Conservation (phyloP, 495 filamentous ascomycete species). For the Daldinia grandis region DNA sequence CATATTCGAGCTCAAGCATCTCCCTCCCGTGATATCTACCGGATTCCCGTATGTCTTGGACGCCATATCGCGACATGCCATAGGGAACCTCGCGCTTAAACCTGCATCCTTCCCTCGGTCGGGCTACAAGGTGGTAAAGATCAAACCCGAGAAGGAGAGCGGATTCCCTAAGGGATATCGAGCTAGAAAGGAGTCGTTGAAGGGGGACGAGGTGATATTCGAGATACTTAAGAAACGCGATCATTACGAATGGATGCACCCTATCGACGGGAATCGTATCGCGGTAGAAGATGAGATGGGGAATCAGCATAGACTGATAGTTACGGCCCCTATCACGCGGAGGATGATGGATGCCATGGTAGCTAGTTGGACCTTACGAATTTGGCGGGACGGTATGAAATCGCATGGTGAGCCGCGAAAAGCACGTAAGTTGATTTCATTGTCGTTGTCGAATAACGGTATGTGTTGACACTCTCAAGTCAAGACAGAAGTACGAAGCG, state of each 20-base stretch:
- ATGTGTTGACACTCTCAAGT: slow-evolving; percentile 18
- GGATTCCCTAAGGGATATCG: slow-evolving; percentile 27
- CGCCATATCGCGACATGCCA: slow-evolving; percentile 23
- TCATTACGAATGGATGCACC: slow-evolving; percentile 42
- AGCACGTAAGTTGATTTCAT: slow-evolving; percentile 12
- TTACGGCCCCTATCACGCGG: slow-evolving; percentile 40
- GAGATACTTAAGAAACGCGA: slow-evolving; percentile 30
- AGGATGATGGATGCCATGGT: slow-evolving; percentile 45
- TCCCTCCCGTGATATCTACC: slow-evolving; percentile 21
- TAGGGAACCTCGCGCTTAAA: slow-evolving; percentile 40
- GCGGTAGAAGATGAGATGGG: slow-evolving; percentile 39
- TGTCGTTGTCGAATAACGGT: not conserved
- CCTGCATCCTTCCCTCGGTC: slow-evolving; percentile 37
- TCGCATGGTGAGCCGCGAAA: not conserved
- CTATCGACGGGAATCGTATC: slow-evolving; percentile 31
- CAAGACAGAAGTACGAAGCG: slow-evolving; percentile 16
- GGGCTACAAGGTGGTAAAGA: slow-evolving; percentile 35
- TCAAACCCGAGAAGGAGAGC: slow-evolving; percentile 35
- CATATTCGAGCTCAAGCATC: slow-evolving; percentile 44
- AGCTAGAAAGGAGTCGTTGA: slow-evolving; percentile 27
- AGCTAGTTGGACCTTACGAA: slow-evolving; percentile 48
- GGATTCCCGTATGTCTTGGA: slow-evolving; percentile 34
- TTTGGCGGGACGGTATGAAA: slow-evolving; percentile 40
- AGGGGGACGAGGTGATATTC: slow-evolving; percentile 32
- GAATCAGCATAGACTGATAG: slow-evolving; percentile 28